Evolutionary conservation across 163 green algal species (phyloP), one percentile per base, ranked within the genome.

Genomic region (Coccomyxa subellipsoidea): DNA sequence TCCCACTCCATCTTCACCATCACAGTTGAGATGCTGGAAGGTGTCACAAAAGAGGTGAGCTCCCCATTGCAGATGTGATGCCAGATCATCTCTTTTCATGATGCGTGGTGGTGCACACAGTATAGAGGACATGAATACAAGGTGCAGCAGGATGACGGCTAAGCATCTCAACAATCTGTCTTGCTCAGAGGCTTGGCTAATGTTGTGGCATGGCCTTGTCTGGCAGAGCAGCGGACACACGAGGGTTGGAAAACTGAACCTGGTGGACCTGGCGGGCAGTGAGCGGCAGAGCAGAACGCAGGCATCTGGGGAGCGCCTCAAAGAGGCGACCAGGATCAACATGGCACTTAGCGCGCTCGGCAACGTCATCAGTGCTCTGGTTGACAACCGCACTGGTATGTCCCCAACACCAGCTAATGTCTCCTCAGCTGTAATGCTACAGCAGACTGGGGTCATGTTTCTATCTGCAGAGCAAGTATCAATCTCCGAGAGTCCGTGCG

Each of bases 1-100:
- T 96, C 90, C 27, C 96, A 99, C 82, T 97, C 97, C 29, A 98
- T 99, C 84, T 98, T 99, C 85, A 99, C 94, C 66, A 97, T 99
- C 76, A 73, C 66, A 18, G n/a, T 73, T 73, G 66, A 73, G 66
- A 34, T 34, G 29, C 29, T 35, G 29, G 66, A 73, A 73, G 66
- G 66, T 35, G 66, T 6, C 66, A 35, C 66, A 73, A 1, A 8
- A 35, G 18, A 34, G 66, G 29, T 73, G 29, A 34, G 12, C 15
- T 21, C 53, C 53, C 12, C 15, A 69, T 29, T 69, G 53, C 53
- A n/a, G n/a, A n/a, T n/a, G 53, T 73, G 66, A 37, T 73, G 29
- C 21, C 8, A 27, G 0, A 7, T 34, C 66, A 35, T 36, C 7
- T 35, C 2, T 9, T 8, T 4, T 73, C 21, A 36, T 10, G 66